Evolutionary conservation across 352 stramenopile species (phyloP), one percentile per base, ranked within the genome.

Genomic region (Sclerospora graminicola): DNA sequence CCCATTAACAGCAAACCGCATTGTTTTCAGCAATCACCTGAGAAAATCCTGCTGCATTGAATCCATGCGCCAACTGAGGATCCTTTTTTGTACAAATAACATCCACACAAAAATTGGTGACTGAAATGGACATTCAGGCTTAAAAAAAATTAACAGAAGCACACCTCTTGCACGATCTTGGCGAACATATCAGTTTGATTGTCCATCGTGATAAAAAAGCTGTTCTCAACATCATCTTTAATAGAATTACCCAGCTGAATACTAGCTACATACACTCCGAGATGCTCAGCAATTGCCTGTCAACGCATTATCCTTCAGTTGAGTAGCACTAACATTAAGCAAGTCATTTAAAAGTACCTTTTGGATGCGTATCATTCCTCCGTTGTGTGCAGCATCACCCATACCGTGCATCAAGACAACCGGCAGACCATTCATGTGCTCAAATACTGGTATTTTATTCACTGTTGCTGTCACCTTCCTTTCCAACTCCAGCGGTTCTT

Each of bases 121-220:
- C 19, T 29, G 14, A 49, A n/a, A 36, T 34, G 31, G 19, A 15
- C 16, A 41, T 30, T 19, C 30, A 7, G 16, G 13, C 2, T 16
- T 2, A 18, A 2, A 40, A 42, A 31, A 29, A 15, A 31, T 33
- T 27, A 32, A 46, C 13, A 7, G 7, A 26, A 11, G n/a, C 48
- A 16, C 37, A 90, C 79, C 60, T 72, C 47, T 46, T 50, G 56
- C 23, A 98, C 69, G 36, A 70, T 65, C n/a, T 69, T 54, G 1
- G 90, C 87, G 66, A 97, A 98, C 35, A 84, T 56, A 14, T 95
- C 84, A 8, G 96, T 71, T 37, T 89, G 81, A 8, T 76, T 75
- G 53, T 97, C 72, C 87, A 97, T 96, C 11, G 69, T 96, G 41
- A 96, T 51, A 43, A 97, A 82, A 56, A 95, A 97, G 32, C 85